A percentile compares a stretch with the other conserved stretches of the same genome.
phyloP scores from a whole-genome alignment of 1,139 yeast genomes.

The Sugiyamaella paludigena region DNA sequence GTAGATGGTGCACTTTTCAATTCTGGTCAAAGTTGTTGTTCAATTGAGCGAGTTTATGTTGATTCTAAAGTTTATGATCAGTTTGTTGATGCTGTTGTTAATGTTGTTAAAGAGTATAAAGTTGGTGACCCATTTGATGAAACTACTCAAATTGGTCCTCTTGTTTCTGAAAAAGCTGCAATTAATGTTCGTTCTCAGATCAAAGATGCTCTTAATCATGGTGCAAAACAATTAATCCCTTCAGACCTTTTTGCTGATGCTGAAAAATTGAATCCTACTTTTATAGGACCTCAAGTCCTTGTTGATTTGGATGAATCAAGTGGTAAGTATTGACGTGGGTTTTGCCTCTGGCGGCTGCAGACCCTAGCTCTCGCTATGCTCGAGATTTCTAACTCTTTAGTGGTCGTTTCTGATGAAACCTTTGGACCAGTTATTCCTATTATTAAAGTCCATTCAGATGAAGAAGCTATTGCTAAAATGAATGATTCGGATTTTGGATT shows the following conservation, averaged over 20 bases:
- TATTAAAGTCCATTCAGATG: slow-evolving; percentile 40
- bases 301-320: slow-evolving; percentile 62
- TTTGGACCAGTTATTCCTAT: slow-evolving; percentile 53
- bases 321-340: slow-evolving; percentile 6
- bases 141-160: slow-evolving; percentile 72
- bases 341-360: neutral
- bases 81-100: slow-evolving; percentile 65
- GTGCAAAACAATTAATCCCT: slow-evolving; percentile 69
- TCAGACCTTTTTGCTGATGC: slow-evolving; percentile 50
- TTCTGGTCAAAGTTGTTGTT: slow-evolving; percentile 89
- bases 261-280: slow-evolving; percentile 57
- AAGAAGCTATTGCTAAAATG: slow-evolving; percentile 39
- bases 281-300: slow-evolving; percentile 74
- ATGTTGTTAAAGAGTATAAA: slow-evolving; percentile 47
- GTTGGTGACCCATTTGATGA: slow-evolving; percentile 75
- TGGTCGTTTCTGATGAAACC: slow-evolving; percentile 72
- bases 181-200: slow-evolving; percentile 68
- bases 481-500: slow-evolving; percentile 47
- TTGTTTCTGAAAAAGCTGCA: slow-evolving; percentile 70
- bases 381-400: slow-evolving; percentile 39
- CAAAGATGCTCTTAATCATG: slow-evolving; percentile 65
- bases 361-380: neutral
- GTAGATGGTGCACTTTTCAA: slow-evolving; percentile 81
- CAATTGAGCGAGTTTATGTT: slow-evolving; percentile 79
- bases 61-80: slow-evolving; percentile 67